Percentiles rank a stretch among this genome's conserved stretches.
Conservation (phyloP, 2,329 filamentous ascomycete species). For the Nothophoma quercina region DNA sequence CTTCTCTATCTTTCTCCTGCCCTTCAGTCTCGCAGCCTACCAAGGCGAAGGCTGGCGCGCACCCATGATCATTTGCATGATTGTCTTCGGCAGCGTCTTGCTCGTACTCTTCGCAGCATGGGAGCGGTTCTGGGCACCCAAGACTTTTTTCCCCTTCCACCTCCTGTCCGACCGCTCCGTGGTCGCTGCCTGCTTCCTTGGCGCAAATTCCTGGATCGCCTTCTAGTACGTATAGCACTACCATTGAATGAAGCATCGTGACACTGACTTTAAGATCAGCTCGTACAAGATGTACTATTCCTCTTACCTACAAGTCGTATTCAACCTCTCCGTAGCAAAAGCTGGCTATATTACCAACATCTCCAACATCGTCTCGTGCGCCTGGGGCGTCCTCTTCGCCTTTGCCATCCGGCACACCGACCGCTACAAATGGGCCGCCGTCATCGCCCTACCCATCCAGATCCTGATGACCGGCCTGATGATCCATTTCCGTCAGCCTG, state of each 20-base stretch:
- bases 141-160: slow-evolving; percentile 54
- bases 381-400: slow-evolving; percentile 27
- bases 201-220: slow-evolving; percentile 28
- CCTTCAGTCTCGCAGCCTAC: slow-evolving; percentile 63
- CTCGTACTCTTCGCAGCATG: slow-evolving; percentile 46
- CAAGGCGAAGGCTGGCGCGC: slow-evolving; percentile 40
- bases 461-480: slow-evolving; percentile 36
- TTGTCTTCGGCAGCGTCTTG: slow-evolving; percentile 44
- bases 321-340: slow-evolving; percentile 23
- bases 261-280: too few species aligned
- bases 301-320: slow-evolving; percentile 51
- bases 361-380: slow-evolving; percentile 31
- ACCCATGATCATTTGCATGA: slow-evolving; percentile 48
- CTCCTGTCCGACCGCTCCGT: slow-evolving; percentile 58
- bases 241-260: too few species aligned
- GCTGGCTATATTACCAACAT: slow-evolving; percentile 33
- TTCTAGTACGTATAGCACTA: slow-evolving; percentile 37
- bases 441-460: slow-evolving; percentile 31
- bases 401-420: slow-evolving; percentile 30
- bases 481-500: slow-evolving; percentile 37
- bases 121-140: slow-evolving; percentile 49
- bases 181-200: slow-evolving; percentile 57
- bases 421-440: slow-evolving; percentile 34
- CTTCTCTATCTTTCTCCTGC: slow-evolving; percentile 70
- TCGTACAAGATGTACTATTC: slow-evolving; percentile 44